These are phyloP conservation scores for Xerocomus amazonicus DNA, from an alignment of 1,284 basidiomycete species.

Conservation along the genomic window DNA sequence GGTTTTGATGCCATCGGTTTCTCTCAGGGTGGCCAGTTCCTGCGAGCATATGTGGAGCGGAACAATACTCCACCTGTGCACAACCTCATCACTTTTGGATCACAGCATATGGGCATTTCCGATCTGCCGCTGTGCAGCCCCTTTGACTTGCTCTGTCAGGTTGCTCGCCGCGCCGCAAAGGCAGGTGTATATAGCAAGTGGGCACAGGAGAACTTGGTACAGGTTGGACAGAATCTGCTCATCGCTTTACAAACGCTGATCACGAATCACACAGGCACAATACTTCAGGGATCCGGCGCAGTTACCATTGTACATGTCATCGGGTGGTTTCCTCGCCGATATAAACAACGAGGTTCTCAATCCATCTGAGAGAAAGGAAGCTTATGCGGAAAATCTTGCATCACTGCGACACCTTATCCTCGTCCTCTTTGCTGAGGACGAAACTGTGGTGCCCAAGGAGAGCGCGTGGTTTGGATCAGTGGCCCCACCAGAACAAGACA, in stretches of 20 bases:
- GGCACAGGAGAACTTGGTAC: conserved; percentile 80
- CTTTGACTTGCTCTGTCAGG: conserved; percentile 72
- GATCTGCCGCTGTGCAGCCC: conserved; percentile 73
- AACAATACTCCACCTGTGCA: conserved; percentile 75
- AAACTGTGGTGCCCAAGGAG: conserved; percentile 79
- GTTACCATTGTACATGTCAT: conserved; percentile 64
- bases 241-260: neutral
- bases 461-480: conserved; percentile 83
- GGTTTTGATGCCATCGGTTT: conserved; percentile 94
- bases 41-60: conserved; percentile 85
- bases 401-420: conserved; percentile 62
- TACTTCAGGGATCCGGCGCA: conserved; percentile 89
- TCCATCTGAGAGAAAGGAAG: conserved; percentile 46
- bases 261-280: conserved; percentile 62
- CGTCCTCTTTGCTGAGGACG: conserved; percentile 66
- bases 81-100: conserved; percentile 88
- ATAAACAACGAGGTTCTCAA: conserved; percentile 69
- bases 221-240: conserved; percentile 42
- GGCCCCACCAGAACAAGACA: conserved; percentile 38
- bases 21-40: conserved; percentile 91
- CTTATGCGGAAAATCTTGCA: conserved; percentile 58
- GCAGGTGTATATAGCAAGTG: conserved; percentile 78
- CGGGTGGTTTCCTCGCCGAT: conserved; percentile 68
- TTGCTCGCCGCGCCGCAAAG: conserved; percentile 70
- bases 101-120: conserved; percentile 82